Evolutionary conservation across 2,329 filamentous ascomycete species (phyloP).

Genomic region (Penicillium thymicola): DNA sequence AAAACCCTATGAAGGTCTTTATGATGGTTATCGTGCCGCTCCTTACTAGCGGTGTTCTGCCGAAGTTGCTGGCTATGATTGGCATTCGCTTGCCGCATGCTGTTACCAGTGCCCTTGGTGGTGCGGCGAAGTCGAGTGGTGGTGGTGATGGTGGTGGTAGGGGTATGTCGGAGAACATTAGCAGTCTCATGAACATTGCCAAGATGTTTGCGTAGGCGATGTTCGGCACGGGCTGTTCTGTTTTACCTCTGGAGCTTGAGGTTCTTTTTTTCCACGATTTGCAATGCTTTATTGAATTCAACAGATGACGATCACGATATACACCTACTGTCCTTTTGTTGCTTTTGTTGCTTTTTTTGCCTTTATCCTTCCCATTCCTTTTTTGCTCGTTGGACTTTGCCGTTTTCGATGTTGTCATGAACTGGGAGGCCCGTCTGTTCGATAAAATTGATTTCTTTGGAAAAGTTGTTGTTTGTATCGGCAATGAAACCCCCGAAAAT

Average conservation of each 20-base stretch:
- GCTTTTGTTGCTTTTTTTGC: slow-evolving; percentile 9
- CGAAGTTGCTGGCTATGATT: slow-evolving; percentile 72
- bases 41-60: slow-evolving; percentile 76
- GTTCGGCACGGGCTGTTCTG: neutral
- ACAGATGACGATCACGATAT: slow-evolving; percentile 24
- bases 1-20: slow-evolving; percentile 84
- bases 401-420: slow-evolving; percentile 9
- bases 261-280: neutral
- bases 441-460: neutral
- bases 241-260: neutral
- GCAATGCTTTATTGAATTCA: neutral
- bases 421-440: slow-evolving; percentile 18
- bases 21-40: slow-evolving; percentile 83
- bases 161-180: slow-evolving; percentile 33
- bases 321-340: slow-evolving; percentile 5
- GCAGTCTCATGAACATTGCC: slow-evolving; percentile 33
- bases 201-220: slow-evolving; percentile 35
- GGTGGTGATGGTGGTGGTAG: slow-evolving; percentile 22
- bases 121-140: slow-evolving; percentile 20
- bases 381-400: slow-evolving; percentile 8
- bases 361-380: neutral
- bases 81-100: slow-evolving; percentile 70
- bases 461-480: neutral
- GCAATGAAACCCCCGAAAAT: neutral
- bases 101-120: slow-evolving; percentile 45